Conservation (phyloP, 1,284 basidiomycete genomes). For the Boletus mariae region DNA sequence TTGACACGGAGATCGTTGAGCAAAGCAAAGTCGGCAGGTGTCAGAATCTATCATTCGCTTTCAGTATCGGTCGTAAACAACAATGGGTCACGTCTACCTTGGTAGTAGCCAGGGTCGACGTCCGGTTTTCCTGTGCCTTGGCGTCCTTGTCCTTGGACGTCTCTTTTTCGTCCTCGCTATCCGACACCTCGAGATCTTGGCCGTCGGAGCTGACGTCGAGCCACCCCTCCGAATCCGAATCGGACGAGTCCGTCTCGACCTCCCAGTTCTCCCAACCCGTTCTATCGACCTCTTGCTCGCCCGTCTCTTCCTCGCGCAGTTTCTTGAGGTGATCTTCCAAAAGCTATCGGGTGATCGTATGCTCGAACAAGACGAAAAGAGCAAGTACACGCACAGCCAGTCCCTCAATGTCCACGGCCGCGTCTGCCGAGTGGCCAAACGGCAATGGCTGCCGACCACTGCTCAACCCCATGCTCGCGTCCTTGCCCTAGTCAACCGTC, state of each 20-base stretch:
- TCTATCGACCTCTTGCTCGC: slow-evolving; percentile 59
- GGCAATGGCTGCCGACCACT: slow-evolving; percentile 64
- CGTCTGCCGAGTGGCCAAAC: slow-evolving; percentile 76
- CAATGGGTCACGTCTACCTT: slow-evolving; percentile 47
- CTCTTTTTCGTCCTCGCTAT: slow-evolving; percentile 74
- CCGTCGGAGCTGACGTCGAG: slow-evolving; percentile 78
- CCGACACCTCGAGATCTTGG: slow-evolving; percentile 73
- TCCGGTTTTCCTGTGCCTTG: slow-evolving; percentile 33
- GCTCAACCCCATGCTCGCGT: slow-evolving; percentile 71
- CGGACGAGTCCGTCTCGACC: slow-evolving; percentile 65
- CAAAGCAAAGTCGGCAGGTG: slow-evolving; percentile 94
- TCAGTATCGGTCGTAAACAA: neutral
- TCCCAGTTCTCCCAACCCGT: slow-evolving; percentile 92
- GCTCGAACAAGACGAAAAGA: neutral
- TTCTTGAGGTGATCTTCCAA: slow-evolving; percentile 83
- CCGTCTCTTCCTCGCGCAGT: slow-evolving; percentile 64
- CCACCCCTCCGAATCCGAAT: slow-evolving; percentile 78
- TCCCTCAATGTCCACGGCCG: slow-evolving; percentile 88
- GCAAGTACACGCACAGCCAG: slow-evolving; percentile 56
- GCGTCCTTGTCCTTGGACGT: slow-evolving; percentile 32
- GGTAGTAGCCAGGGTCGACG: slow-evolving; percentile 71
- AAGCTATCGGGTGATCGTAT: slow-evolving; percentile 46
- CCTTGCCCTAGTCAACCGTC: slow-evolving; percentile 63
- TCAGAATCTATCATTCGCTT: slow-evolving; percentile 71
- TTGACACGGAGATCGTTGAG: slow-evolving; percentile 87